Percentiles rank a stretch among this genome's conserved stretches.
These are phyloP conservation scores for Tylopilus rubrobrunneus DNA, from an alignment of 768 basidiomycete genomes.

Conservation along the genomic window DNA sequence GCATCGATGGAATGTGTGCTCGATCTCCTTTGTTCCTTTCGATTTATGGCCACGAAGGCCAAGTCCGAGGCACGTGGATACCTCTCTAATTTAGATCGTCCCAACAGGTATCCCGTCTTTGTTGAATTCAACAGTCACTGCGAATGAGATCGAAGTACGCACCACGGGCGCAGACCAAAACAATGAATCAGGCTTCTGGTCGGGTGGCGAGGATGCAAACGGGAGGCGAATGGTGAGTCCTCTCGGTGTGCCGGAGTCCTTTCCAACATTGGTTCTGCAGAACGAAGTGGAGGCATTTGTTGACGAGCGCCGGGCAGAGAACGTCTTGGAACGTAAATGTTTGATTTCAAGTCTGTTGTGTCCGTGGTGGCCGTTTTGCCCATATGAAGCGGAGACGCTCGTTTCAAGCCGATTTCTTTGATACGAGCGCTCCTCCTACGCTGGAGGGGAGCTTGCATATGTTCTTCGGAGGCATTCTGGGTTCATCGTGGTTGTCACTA, in stretches of 20 bases:
- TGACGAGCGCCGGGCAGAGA: not conserved
- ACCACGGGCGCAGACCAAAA: slow-evolving; percentile 13
- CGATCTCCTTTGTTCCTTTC: slow-evolving; percentile 3
- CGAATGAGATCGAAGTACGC: slow-evolving; percentile 26
- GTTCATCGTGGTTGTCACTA: not conserved
- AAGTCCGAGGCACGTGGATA: slow-evolving; percentile 19
- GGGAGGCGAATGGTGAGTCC: slow-evolving; percentile 22
- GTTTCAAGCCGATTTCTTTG: slow-evolving; percentile 11
- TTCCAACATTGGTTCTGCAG: not conserved
- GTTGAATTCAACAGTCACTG: slow-evolving; percentile 11
- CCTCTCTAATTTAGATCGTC: slow-evolving; percentile 24
- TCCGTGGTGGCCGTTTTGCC: not conserved
- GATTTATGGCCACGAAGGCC: slow-evolving; percentile 19
- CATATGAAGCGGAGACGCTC: slow-evolving; percentile 2
- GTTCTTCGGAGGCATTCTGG: not conserved
- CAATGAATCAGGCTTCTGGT: not conserved
- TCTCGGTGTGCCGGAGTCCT: slow-evolving; percentile 3
- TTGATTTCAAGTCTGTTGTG: slow-evolving; percentile 3
- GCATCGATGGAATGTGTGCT: not conserved
- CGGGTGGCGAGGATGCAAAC: slow-evolving; percentile 19
- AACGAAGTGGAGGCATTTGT: not conserved
- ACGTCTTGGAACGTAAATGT: slow-evolving; percentile 12
- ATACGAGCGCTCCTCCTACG: slow-evolving; percentile 27
- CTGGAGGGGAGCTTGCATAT: not conserved
- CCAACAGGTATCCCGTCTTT: slow-evolving; percentile 5